phyloP scores from a whole-genome alignment of 495 filamentous ascomycete genomes.

The Aspergillus conjunctus region DNA sequence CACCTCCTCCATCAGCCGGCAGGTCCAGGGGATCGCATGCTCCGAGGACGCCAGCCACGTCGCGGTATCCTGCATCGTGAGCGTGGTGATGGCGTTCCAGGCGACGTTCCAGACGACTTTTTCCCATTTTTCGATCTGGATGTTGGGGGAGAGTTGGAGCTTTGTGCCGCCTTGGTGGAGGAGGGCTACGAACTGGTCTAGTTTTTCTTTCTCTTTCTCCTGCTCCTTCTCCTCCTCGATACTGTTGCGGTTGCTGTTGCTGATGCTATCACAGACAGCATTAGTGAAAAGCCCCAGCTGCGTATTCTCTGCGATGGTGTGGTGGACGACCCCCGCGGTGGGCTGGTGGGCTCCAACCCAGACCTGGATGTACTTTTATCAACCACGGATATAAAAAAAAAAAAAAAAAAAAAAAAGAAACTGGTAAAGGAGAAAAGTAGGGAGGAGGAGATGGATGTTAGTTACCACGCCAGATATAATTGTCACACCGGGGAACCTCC shows the following conservation, averaged over 20 bases:
- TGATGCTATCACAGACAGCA: constrained; percentile 31
- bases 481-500: constrained; percentile 53
- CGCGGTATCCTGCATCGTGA: constrained; percentile 53
- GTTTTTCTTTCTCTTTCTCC: constrained; percentile 24
- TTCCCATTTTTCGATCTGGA: constrained; percentile 54
- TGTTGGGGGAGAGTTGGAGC: constrained; percentile 43
- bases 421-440: not conserved
- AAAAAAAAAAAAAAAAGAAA: not conserved
- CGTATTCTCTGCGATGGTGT: constrained; percentile 50
- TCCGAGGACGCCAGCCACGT: constrained; percentile 48
- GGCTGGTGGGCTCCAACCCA: constrained; percentile 54
- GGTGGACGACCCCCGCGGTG: constrained; percentile 46
- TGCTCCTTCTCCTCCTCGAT: no score
- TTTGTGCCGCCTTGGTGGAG: constrained; percentile 41
- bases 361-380: no score
- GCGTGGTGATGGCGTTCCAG: constrained; percentile 54
- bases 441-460: not conserved
- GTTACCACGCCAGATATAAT: constrained; percentile 61
- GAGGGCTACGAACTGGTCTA: constrained; percentile 42
- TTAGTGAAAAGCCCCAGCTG: constrained; percentile 52
- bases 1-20: constrained; percentile 50
- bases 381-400: not conserved
- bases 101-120: constrained; percentile 59
- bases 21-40: constrained; percentile 47
- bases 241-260: not conserved